Evolutionary conservation across 108 stramenopile species (phyloP).

Genomic region (Tribonema minus): DNA sequence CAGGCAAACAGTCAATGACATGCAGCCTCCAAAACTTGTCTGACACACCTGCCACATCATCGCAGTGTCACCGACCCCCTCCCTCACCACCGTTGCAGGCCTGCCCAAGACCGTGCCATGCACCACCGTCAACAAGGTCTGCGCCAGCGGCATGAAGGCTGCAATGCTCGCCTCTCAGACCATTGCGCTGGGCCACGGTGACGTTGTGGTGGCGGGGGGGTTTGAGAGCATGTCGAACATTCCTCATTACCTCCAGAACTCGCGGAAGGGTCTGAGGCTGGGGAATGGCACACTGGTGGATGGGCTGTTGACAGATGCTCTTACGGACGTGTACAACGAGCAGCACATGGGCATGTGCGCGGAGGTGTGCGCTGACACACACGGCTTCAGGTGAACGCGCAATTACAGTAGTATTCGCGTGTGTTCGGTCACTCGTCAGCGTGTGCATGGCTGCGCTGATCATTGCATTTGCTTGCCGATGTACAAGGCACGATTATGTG

Average conservation of each 20-base stretch:
- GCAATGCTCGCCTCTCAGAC: slow-evolving; percentile 54
- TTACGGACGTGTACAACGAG: slow-evolving; percentile 91
- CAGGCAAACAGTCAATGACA: too few relatives aligned
- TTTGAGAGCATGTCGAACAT: slow-evolving; percentile 94
- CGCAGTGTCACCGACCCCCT: not conserved
- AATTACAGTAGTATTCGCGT: too few relatives aligned
- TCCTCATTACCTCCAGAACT: slow-evolving; percentile 78
- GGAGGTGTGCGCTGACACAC: slow-evolving; percentile 76
- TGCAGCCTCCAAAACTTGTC: too few relatives aligned
- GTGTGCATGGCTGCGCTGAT: too few relatives aligned
- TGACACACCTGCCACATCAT: too few relatives aligned
- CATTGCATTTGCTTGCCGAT: too few relatives aligned
- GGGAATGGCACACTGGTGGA: slow-evolving; percentile 65
- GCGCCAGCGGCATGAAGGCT: slow-evolving; percentile 92
- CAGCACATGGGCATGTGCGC: slow-evolving; percentile 96
- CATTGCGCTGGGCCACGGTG: slow-evolving; percentile 22
- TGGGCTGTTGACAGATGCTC: slow-evolving; percentile 80
- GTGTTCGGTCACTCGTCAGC: too few relatives aligned
- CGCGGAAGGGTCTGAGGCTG: slow-evolving; percentile 59
- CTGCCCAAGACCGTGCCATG: slow-evolving; percentile 41
- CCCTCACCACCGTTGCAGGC: slow-evolving; percentile 45
- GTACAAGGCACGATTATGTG: too few relatives aligned
- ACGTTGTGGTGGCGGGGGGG: slow-evolving; percentile 78
- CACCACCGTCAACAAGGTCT: slow-evolving; percentile 88
- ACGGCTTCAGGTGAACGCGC: slow-evolving; percentile 21